A percentile compares a stretch with the other conserved stretches of the same genome.
These are phyloP conservation scores for Biscogniauxia sp. DNA, from an alignment of 2,329 filamentous ascomycete genomes.

Conservation along the genomic window DNA sequence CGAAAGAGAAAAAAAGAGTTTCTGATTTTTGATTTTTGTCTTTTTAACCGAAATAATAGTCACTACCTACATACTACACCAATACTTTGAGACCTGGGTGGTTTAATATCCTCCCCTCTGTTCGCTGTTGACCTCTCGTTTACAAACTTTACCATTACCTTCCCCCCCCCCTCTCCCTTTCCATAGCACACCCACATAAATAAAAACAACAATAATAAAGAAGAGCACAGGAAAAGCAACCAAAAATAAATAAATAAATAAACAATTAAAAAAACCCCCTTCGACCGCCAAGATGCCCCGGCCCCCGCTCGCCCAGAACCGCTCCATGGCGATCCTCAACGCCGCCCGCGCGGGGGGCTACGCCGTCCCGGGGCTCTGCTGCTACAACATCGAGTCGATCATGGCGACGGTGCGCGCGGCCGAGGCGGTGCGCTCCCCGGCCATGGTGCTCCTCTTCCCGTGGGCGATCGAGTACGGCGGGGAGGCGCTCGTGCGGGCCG, in stretches of 20 bases:
- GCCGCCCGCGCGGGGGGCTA: slow-evolving; percentile 55
- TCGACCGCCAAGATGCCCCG: slow-evolving; percentile 29
- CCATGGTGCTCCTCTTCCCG: slow-evolving; percentile 72
- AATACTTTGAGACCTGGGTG: no score
- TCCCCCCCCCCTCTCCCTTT: no score
- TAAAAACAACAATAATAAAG: no score
- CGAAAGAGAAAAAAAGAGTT: no score
- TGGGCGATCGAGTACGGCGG: slow-evolving; percentile 69
- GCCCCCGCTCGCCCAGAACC: slow-evolving; percentile 44
- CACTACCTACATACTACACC: no score
- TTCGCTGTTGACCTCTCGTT: no score
- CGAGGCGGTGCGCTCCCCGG: slow-evolving; percentile 63
- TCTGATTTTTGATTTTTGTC: no score
- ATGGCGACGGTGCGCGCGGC: slow-evolving; percentile 67
- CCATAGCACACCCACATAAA: no score
- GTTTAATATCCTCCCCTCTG: no score
- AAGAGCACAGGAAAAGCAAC: no score
- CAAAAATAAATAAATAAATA: not conserved
- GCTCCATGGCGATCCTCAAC: slow-evolving; percentile 55
- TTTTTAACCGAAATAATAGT: no score
- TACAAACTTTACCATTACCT: no score
- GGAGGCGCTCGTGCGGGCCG: slow-evolving; percentile 52
- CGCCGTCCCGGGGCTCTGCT: slow-evolving; percentile 60
- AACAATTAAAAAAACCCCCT: slow-evolving; percentile 2
- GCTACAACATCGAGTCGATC: slow-evolving; percentile 69